Conservation (phyloP, 345 rosid genomes). For the Moringa oleifera region DNA sequence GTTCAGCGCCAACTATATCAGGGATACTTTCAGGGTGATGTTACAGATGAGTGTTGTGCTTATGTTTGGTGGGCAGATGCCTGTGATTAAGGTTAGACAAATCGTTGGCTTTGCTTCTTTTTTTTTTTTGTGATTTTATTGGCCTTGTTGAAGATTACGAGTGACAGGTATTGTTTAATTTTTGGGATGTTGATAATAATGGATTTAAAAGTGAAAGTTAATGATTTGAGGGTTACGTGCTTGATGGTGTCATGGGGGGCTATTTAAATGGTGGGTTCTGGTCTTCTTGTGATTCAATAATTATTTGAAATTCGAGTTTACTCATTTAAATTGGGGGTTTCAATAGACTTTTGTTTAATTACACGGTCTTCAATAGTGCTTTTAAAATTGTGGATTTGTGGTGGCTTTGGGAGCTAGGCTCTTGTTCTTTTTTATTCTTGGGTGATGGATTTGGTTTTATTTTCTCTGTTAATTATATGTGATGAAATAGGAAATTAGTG, state of each 20-base stretch:
- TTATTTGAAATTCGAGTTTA: background rate
- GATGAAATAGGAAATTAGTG: background rate
- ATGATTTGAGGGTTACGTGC: too few species aligned
- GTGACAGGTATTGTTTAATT: background rate
- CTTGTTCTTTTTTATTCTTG: background rate
- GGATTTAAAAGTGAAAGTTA: too few species aligned
- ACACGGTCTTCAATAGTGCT: too few species aligned
- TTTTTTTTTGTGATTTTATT: background rate
- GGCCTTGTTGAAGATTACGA: background rate
- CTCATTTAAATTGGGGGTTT: conserved; percentile 15
- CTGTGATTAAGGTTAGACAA: conserved; percentile 44
- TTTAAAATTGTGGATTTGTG: background rate
- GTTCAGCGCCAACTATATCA: conserved; percentile 39
- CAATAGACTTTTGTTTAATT: background rate
- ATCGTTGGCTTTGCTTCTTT: background rate
- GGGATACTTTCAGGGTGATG: conserved; percentile 49
- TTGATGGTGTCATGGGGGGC: too few species aligned
- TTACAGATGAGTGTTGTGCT: conserved; percentile 64
- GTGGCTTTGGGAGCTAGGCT: background rate
- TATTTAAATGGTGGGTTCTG: too few species aligned
- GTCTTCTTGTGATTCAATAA: too few species aligned
- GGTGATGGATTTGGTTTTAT: background rate
- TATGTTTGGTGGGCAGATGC: conserved; percentile 56
- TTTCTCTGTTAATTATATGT: background rate
- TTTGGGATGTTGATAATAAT: background rate